Evolutionary conservation across 2,329 filamentous ascomycete genomes (phyloP), one percentile per base, ranked within the genome.

Genomic region (Tolypocladium pustulatum): DNA sequence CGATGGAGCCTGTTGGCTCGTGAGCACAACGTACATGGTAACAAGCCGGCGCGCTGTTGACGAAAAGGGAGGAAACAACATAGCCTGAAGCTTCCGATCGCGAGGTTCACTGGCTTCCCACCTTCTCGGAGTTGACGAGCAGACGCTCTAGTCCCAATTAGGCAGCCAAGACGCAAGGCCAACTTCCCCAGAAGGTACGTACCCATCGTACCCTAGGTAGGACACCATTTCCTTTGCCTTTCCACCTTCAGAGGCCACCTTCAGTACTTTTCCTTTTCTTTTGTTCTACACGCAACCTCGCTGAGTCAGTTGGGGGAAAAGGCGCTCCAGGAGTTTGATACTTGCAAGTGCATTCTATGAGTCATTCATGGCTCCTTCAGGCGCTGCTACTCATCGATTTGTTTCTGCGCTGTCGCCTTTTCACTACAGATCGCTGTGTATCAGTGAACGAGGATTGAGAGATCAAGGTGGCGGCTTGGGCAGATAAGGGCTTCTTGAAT

Each of bases 101-200:
- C 20, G 49, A 32, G 7, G 46, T 32, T 51, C 46, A 32, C 46
- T 12, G n/a, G 15, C 46, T 17, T 51, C 46, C 13, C 32, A 34
- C 9, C 20, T 30, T 51, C 17, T 30, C 27, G 3, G 46, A 51
- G 27, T 51, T 10, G 53, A 27, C 25, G 46, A 49, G n/a, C 34
- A 36, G 30, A 25, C 12, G n/a, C 27, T 58, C 72, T 73, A 73
- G 58, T 34, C 70, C 61, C 1, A 41, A 66, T 61, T 1, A 15
- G 65, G 71, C 62, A 74, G 65, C 66, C 68, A 66, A 69, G 69
- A 59, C 62, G 61, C 69, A 72, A 56, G 3, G 15, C 13, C 17
- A 7, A 5, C 46, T 2, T 8, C 15, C 3, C n/a, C 43, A 3
- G 32, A n/a, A 38, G 36, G 54, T 55, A 55, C 54, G 54, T 55